Evolutionary conservation across 768 basidiomycete genomes (phyloP).

Genomic region (Daedaleopsis sinensis): DNA sequence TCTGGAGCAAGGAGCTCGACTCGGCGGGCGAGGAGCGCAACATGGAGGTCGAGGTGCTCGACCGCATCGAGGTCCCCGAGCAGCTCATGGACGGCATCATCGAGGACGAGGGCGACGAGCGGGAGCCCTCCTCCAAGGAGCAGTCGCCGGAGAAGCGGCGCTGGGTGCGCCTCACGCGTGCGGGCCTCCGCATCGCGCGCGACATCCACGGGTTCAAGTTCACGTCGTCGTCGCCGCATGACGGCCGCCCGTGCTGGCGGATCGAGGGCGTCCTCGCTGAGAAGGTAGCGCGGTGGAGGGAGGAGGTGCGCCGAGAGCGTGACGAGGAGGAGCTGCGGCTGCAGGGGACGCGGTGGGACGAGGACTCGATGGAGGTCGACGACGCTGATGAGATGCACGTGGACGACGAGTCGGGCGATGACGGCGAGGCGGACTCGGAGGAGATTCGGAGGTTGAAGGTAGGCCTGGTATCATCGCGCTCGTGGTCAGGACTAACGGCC

Average conservation of each 20-base stretch:
- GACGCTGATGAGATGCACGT: conserved; percentile 51
- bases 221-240: conserved; percentile 30
- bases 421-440: conserved; percentile 69
- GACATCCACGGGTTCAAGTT: conserved; percentile 78
- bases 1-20: conserved; percentile 68
- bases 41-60: conserved; percentile 80
- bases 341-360: conserved; percentile 63
- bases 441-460: conserved; percentile 86
- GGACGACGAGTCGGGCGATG: conserved; percentile 50
- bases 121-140: conserved; percentile 31
- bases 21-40: conserved; percentile 56
- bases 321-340: conserved; percentile 71
- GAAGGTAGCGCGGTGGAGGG: conserved; percentile 71
- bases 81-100: conserved; percentile 73
- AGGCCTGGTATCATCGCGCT: conserved; percentile 14
- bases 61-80: conserved; percentile 57
- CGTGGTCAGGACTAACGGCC: conserved; percentile 21
- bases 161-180: conserved; percentile 77
- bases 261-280: conserved; percentile 67
- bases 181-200: conserved; percentile 65
- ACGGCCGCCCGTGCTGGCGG: conserved; percentile 61
- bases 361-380: conserved; percentile 73
- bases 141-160: conserved; percentile 44
- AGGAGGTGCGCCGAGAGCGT: conserved; percentile 66
- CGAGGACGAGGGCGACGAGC: conserved; percentile 73